Conservation (phyloP, 1,139 yeast species). For the Kluyveromyces sp. region DNA sequence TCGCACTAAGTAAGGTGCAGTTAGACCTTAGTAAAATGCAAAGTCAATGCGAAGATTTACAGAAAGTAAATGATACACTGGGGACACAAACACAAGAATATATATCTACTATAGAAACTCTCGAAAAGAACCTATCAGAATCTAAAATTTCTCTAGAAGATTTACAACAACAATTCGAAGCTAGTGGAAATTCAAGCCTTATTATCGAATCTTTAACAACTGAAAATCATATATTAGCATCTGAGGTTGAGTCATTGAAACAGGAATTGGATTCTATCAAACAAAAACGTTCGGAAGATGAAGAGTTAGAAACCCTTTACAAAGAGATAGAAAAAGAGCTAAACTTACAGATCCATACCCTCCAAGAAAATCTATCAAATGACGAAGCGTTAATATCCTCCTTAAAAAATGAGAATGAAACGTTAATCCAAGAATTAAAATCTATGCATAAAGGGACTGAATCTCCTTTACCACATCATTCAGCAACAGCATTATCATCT, state of each 20-base stretch:
- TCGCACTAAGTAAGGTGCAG: conserved; percentile 37
- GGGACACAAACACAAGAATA: conserved; percentile 30
- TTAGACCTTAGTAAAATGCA: conserved; percentile 30
- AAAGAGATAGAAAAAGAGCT: conserved; percentile 30
- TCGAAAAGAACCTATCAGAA: conserved; percentile 14
- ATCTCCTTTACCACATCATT: not conserved
- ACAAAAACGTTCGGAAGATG: conserved; percentile 14
- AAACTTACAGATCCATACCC: conserved; percentile 33
- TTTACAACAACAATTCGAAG: conserved; percentile 3
- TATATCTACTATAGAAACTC: conserved; percentile 32
- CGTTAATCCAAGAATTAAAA: conserved; percentile 11
- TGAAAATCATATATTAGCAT: conserved; percentile 12
- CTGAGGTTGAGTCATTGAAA: conserved; percentile 25
- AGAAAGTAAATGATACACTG: conserved; percentile 32
- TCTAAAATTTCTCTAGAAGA: conserved; percentile 8
- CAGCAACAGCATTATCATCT: not conserved
- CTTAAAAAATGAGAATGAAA: conserved; percentile 46
- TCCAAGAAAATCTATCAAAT: conserved; percentile 39
- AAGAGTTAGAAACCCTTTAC: conserved; percentile 18
- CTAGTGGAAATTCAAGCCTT: conserved; percentile 11
- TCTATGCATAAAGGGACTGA: not conserved
- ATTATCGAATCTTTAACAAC: conserved; percentile 22
- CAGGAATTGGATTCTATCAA: conserved; percentile 29
- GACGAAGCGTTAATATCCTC: conserved; percentile 25
- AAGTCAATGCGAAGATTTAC: conserved; percentile 35